Evolutionary conservation across 495 filamentous ascomycete genomes (phyloP), one percentile per base, ranked within the genome.

Genomic region (Pseudoneurospora amorphoporcata): DNA sequence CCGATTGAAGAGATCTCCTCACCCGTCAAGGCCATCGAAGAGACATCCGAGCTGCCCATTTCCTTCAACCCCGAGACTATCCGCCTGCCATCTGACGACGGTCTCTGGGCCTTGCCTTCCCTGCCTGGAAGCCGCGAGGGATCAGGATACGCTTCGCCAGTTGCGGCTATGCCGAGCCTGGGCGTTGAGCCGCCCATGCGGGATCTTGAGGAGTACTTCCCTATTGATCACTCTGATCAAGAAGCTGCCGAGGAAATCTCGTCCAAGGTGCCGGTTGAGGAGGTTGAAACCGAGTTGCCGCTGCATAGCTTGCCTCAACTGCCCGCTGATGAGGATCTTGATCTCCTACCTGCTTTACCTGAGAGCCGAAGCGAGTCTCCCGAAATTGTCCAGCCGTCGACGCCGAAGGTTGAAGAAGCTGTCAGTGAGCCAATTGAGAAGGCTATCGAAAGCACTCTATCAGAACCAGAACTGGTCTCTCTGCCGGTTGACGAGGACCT

Each of bases 361-460:
- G 75, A 73, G 4, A 77, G 72, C 19, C 70, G 70, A 1, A 35
- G 65, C 16, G 68, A n/a, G 4, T 75, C 73, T 8, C 71, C 73
- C 10, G 58, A 38, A 23, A 38, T 39, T 39, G 45, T 47, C 19
- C 29, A 43, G 41, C 41, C 41, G 10, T 43, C 41, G 16, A 17
- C 40, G 16, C 8, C 10, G 37, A 3, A 29, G 3, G 42, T 38
- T 38, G 43, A 35, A 19, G 29, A 37, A 38, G n/a, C 61, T 23
- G 7, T 39, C 4, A 12, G 37, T 8, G 41, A 43, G 8, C 39
- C 39, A 10, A 2, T 6, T 2, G 65, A 40, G 14, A 43, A 69
- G 23, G 68, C 53, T 29, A 2, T 69, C 3, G 12, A 32, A 19
- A 12, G 4, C 16, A 43, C 5, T 16, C 41, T 43, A 5, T 14